Evolutionary conservation across 805 yeast genomes (phyloP).

Genomic region (Komagataella kurtzmanii): DNA sequence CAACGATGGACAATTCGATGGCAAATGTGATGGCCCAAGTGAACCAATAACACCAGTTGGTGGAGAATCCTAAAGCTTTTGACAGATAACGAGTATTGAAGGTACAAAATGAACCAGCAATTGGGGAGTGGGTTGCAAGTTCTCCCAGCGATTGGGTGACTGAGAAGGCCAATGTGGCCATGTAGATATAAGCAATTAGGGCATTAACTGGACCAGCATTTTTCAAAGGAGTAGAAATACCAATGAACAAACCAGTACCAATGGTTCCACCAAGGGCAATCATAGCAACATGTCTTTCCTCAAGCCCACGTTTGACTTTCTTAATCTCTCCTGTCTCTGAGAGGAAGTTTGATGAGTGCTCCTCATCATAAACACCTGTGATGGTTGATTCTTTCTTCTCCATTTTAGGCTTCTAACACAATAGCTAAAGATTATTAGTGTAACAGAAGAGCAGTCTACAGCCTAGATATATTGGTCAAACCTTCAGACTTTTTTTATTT

Average conservation of each 20-base stretch:
- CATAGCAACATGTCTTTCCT: constrained; percentile 60
- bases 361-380: not conserved
- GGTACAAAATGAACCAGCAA: constrained; percentile 53
- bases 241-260: constrained; percentile 66
- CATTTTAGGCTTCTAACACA: not conserved
- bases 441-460: not conserved
- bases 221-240: constrained; percentile 38
- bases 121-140: constrained; percentile 69
- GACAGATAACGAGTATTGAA: constrained; percentile 56
- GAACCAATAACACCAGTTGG: constrained; percentile 65
- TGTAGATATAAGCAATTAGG: constrained; percentile 49
- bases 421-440: not conserved
- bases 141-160: constrained; percentile 67
- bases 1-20: constrained; percentile 56
- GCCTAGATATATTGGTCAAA: not conserved
- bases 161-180: constrained; percentile 49
- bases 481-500: not conserved
- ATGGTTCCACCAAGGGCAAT: constrained; percentile 71
- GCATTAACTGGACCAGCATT: constrained; percentile 60
- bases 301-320: constrained; percentile 36
- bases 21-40: constrained; percentile 72
- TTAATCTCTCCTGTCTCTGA: constrained; percentile 9
- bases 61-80: constrained; percentile 58
- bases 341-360: not conserved
- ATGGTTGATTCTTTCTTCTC: not conserved